A percentile compares a stretch with the other conserved stretches of the same genome.
Conservation (phyloP, 805 yeast genomes). For the Monosporozyma siamensis region DNA sequence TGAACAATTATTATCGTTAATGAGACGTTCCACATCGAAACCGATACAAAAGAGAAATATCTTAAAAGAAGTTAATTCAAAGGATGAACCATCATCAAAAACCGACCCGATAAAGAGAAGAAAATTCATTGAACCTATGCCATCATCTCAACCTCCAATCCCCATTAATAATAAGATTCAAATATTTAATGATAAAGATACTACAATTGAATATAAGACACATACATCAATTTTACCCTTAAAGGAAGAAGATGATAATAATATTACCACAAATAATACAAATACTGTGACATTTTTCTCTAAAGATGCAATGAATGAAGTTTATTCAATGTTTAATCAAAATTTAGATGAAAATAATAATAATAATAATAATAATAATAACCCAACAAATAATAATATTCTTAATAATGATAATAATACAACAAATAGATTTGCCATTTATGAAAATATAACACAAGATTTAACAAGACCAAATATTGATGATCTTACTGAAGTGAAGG, state of each 20-base stretch:
- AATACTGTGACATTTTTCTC: constrained; percentile 72
- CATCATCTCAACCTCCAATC: constrained; percentile 5
- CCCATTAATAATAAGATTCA: not conserved
- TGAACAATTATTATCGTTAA: constrained; percentile 53
- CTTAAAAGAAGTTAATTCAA: not conserved
- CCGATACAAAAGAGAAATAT: constrained; percentile 11
- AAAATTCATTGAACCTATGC: not conserved
- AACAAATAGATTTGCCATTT: constrained; percentile 18
- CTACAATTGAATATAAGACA: constrained; percentile 10
- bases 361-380: not conserved
- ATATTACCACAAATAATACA: constrained; percentile 21
- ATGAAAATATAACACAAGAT: constrained; percentile 32
- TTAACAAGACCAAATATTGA: constrained; percentile 26
- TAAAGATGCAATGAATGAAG: constrained; percentile 64
- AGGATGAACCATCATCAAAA: not conserved
- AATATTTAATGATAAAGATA: constrained; percentile 2
- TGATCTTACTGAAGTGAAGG: constrained; percentile 32
- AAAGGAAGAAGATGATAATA: constrained; percentile 28
- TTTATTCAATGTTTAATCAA: constrained; percentile 64
- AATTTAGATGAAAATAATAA: constrained; percentile 11
- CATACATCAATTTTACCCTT: constrained; percentile 38
- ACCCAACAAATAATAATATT: constrained; percentile 13
- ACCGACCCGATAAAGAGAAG: not conserved
- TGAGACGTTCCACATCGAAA: constrained; percentile 28
- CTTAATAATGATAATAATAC: constrained; percentile 19